Percentiles rank a stretch among this genome's conserved stretches.
Conservation (phyloP, 805 yeast species). For the Starmerella bombicola region DNA sequence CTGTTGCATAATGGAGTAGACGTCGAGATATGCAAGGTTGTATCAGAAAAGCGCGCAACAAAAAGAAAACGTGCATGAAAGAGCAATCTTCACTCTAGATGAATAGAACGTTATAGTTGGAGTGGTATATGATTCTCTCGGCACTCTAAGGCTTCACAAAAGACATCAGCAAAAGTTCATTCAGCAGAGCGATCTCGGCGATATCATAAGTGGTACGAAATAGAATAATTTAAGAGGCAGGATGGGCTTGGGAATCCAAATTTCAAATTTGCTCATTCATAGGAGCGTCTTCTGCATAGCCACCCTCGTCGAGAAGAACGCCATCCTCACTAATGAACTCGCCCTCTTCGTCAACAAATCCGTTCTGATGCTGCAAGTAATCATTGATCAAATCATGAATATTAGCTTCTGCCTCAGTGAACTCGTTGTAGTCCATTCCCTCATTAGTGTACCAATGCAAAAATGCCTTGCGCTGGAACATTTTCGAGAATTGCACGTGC, state of each 20-base stretch:
- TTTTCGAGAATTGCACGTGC: slow-evolving; percentile 78
- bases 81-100: too few species aligned
- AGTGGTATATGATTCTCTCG: too few species aligned
- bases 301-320: slow-evolving; percentile 7
- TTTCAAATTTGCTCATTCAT: not conserved
- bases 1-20: slow-evolving; percentile 22
- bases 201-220: too few species aligned
- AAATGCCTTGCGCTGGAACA: slow-evolving; percentile 90
- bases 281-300: slow-evolving; percentile 7
- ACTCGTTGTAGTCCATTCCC: slow-evolving; percentile 94
- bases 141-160: too few species aligned
- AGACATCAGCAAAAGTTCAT: not conserved
- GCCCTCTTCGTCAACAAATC: slow-evolving; percentile 36
- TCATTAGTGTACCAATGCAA: slow-evolving; percentile 92
- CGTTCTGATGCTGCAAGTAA: slow-evolving; percentile 86
- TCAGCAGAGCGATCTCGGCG: not conserved
- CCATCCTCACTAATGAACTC: slow-evolving; percentile 8
- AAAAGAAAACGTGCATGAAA: slow-evolving; percentile 4
- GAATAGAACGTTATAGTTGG: too few species aligned
- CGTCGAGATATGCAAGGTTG: slow-evolving; percentile 27
- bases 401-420: slow-evolving; percentile 85
- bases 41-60: slow-evolving; percentile 5
- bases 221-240: too few species aligned
- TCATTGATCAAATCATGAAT: slow-evolving; percentile 81
- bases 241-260: too few species aligned